A percentile compares a stretch with the other conserved stretches of the same genome.
phyloP scores from a whole-genome alignment of 2,329 filamentous ascomycete genomes.

The Fusarium drepaniforme region DNA sequence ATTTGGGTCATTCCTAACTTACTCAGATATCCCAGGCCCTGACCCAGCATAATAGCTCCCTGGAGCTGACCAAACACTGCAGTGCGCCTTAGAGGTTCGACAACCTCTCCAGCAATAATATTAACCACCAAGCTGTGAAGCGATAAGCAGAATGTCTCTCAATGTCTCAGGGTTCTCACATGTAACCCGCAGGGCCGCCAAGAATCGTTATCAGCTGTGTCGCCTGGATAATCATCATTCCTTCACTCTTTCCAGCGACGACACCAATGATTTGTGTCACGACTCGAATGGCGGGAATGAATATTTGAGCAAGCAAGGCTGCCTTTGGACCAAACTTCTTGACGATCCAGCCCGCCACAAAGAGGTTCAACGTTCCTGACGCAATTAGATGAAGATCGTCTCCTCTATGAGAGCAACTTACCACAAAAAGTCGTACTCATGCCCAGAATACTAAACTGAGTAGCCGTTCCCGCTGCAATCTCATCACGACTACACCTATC shows the following conservation, averaged over 20 bases:
- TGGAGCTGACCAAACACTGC: slow-evolving; percentile 74
- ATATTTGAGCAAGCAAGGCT: slow-evolving; percentile 72
- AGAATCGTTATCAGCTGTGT: slow-evolving; percentile 77
- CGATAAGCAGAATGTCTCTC: not conserved
- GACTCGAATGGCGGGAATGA: slow-evolving; percentile 74
- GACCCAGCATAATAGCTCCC: slow-evolving; percentile 76
- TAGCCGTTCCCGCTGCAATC: slow-evolving; percentile 74
- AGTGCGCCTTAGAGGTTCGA: slow-evolving; percentile 70
- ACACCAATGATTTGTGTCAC: slow-evolving; percentile 75
- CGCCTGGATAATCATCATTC: slow-evolving; percentile 76
- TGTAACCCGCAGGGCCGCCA: slow-evolving; percentile 77
- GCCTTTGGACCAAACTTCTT: slow-evolving; percentile 74
- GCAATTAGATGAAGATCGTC: accelerated
- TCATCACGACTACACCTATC: slow-evolving; percentile 71
- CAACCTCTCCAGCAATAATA: slow-evolving; percentile 75
- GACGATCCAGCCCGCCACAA: slow-evolving; percentile 75
- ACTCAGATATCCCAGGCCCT: slow-evolving; percentile 72
- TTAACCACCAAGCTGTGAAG: slow-evolving; percentile 69
- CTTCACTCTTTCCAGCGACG: slow-evolving; percentile 67
- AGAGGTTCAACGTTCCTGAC: slow-evolving; percentile 56
- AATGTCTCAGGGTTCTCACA: slow-evolving; percentile 50
- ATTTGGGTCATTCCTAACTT: slow-evolving; percentile 26
- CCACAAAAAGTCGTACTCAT: slow-evolving; percentile 77
- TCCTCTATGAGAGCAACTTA: not conserved
- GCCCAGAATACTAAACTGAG: slow-evolving; percentile 73